Conservation (phyloP, 768 basidiomycete genomes). For the Cubamyces lactineus region DNA sequence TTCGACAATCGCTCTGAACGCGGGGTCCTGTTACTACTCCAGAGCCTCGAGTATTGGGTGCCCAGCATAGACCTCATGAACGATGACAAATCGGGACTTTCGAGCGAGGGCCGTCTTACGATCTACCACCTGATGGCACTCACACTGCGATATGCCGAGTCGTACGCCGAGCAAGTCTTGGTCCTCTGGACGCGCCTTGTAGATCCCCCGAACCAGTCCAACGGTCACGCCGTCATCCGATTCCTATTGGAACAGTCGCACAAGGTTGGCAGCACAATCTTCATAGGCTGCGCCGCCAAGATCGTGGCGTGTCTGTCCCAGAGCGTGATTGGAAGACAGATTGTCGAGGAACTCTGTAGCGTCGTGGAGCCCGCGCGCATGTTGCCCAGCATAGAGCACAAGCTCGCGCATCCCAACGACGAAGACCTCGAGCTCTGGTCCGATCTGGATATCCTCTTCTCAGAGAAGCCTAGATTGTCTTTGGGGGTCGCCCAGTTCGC, state of each 20-base stretch:
- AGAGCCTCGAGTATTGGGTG: constrained; percentile 85
- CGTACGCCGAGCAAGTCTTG: constrained; percentile 78
- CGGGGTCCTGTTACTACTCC: constrained; percentile 63
- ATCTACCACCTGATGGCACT: constrained; percentile 85
- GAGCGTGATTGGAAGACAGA: constrained; percentile 67
- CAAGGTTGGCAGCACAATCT: constrained; percentile 77
- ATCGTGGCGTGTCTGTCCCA: constrained; percentile 85
- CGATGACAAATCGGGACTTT: constrained; percentile 57
- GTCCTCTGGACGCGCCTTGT: constrained; percentile 81
- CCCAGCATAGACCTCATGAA: constrained; percentile 71
- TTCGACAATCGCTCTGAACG: constrained; percentile 51
- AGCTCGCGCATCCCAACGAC: constrained; percentile 59
- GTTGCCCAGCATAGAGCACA: constrained; percentile 77
- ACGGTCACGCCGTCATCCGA: constrained; percentile 77
- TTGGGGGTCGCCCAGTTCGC: constrained; percentile 89
- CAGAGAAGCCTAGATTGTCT: constrained; percentile 66
- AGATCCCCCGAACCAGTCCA: constrained; percentile 67
- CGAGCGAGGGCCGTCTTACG: constrained; percentile 62
- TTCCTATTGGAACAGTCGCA: constrained; percentile 89
- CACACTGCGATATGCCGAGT: constrained; percentile 72
- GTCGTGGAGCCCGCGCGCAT: constrained; percentile 85
- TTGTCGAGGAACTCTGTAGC: constrained; percentile 84
- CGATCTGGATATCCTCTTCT: constrained; percentile 76
- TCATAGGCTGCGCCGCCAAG: constrained; percentile 77
- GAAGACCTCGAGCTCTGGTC: constrained; percentile 79